These are phyloP conservation scores for Solanum habrochaites DNA, from an alignment of 257 asterid genomes.

Conservation along the genomic window DNA sequence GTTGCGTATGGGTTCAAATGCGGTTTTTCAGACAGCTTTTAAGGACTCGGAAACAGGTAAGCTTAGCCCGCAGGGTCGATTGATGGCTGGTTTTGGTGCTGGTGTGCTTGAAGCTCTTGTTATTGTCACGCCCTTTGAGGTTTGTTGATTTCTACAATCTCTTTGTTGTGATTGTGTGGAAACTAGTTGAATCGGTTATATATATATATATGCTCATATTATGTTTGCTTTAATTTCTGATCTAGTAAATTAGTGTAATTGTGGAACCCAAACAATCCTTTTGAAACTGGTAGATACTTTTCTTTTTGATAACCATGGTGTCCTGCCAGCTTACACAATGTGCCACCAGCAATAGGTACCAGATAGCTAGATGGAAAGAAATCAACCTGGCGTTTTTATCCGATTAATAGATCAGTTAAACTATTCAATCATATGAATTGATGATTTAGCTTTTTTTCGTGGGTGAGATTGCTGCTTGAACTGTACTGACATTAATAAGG, in stretches of 20 bases:
- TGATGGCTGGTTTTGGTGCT: constrained; percentile 91
- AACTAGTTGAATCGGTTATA: not conserved
- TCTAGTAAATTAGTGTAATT: not conserved
- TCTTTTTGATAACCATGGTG: not conserved
- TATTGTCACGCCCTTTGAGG: constrained; percentile 98
- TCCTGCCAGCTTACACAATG: not conserved
- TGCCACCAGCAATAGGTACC: not conserved
- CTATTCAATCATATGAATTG: not conserved
- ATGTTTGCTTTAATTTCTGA: not conserved
- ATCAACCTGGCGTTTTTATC: not conserved
- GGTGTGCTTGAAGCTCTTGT: constrained; percentile 95
- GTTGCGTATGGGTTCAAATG: constrained; percentile 96
- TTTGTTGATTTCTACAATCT: constrained; percentile 4
- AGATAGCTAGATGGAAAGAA: not conserved
- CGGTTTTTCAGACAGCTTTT: constrained; percentile 70
- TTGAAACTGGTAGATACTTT: not conserved
- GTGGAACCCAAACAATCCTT: not conserved
- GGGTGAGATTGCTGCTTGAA: not conserved
- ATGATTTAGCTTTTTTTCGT: not conserved
- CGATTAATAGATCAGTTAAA: not conserved
- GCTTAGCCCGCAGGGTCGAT: constrained; percentile 63
- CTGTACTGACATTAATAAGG: not conserved
- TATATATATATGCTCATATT: not conserved
- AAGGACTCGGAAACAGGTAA: constrained; percentile 75
- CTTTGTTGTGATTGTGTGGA: not conserved